These are phyloP conservation scores for Ganoderma boninense DNA, from an alignment of 1,284 basidiomycete species.

Conservation along the genomic window DNA sequence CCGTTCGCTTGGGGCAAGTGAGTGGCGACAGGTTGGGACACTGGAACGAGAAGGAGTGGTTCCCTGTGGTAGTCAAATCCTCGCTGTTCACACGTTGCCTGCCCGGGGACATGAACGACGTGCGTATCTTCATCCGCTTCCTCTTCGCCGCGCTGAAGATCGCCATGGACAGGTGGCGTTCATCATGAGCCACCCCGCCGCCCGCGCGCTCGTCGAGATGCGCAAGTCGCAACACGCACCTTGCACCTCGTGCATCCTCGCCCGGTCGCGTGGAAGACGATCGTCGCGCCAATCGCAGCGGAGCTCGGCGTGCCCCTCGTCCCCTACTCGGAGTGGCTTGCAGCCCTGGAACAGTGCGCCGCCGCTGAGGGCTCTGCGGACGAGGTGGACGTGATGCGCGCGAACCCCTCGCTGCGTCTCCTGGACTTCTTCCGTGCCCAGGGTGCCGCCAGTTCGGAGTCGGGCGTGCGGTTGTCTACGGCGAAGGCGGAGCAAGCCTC, in stretches of 20 bases:
- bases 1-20: slow-evolving; percentile 54
- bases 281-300: slow-evolving; percentile 28
- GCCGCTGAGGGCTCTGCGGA: not conserved
- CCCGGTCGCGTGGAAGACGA: slow-evolving; percentile 28
- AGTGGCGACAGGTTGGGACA: slow-evolving; percentile 46
- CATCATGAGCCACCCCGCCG: slow-evolving; percentile 35
- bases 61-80: slow-evolving; percentile 50
- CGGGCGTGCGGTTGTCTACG: slow-evolving; percentile 13
- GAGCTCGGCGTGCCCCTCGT: slow-evolving; percentile 32
- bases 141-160: too few relatives aligned
- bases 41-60: slow-evolving; percentile 55
- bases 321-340: slow-evolving; percentile 31
- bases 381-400: slow-evolving; percentile 27
- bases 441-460: not conserved
- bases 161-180: slow-evolving; percentile 27
- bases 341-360: slow-evolving; percentile 10
- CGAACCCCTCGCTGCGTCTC: slow-evolving; percentile 33
- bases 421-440: slow-evolving; percentile 32
- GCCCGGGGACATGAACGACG: slow-evolving; percentile 32
- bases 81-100: slow-evolving; percentile 37
- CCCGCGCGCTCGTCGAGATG: slow-evolving; percentile 34
- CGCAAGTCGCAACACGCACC: slow-evolving; percentile 17
- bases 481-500: slow-evolving; percentile 14
- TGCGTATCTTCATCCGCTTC: slow-evolving; percentile 11
- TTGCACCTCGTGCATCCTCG: slow-evolving; percentile 41